Evolutionary conservation across 2,329 filamentous ascomycete species (phyloP).

Genomic region (Trichoderma pleuroti): DNA sequence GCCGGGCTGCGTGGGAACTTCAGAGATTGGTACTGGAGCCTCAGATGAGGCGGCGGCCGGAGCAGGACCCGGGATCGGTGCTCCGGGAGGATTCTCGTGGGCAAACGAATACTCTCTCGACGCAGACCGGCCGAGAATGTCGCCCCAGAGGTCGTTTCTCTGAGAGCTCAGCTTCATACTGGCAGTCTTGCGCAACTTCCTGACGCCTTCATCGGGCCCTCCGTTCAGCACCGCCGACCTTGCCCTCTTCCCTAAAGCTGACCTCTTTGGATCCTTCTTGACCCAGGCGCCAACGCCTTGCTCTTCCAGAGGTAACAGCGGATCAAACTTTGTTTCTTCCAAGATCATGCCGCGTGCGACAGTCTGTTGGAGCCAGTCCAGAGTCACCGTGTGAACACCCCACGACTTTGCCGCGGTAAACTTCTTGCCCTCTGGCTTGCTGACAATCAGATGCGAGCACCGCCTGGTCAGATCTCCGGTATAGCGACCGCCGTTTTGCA

Average conservation of each 20-base stretch:
- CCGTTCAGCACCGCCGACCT: slow-evolving; percentile 43
- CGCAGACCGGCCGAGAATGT: slow-evolving; percentile 62
- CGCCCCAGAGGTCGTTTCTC: slow-evolving; percentile 82
- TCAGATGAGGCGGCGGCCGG: slow-evolving; percentile 18
- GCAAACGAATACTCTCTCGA: slow-evolving; percentile 36
- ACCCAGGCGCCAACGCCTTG: slow-evolving; percentile 76
- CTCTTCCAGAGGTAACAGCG: slow-evolving; percentile 62
- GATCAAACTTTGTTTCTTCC: slow-evolving; percentile 82
- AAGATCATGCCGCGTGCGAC: slow-evolving; percentile 84
- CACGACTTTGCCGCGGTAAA: slow-evolving; percentile 84
- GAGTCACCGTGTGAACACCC: slow-evolving; percentile 72
- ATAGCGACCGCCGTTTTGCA: slow-evolving; percentile 74
- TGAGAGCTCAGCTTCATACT: slow-evolving; percentile 80
- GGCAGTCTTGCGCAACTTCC: slow-evolving; percentile 83
- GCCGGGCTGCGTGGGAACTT: slow-evolving; percentile 18
- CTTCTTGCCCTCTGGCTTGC: slow-evolving; percentile 77
- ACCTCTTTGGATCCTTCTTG: slow-evolving; percentile 45
- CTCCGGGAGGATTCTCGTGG: slow-evolving; percentile 23
- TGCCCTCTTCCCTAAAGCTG: slow-evolving; percentile 55
- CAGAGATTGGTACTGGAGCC: background rate
- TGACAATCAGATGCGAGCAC: slow-evolving; percentile 84
- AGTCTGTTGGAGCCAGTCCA: slow-evolving; percentile 84
- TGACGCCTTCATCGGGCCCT: slow-evolving; percentile 55
- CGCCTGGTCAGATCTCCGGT: slow-evolving; percentile 80
- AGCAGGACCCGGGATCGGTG: background rate